These are phyloP conservation scores for Paraurostyla sp. DNA, from an alignment of 73 alveolate species.

Conservation along the genomic window DNA sequence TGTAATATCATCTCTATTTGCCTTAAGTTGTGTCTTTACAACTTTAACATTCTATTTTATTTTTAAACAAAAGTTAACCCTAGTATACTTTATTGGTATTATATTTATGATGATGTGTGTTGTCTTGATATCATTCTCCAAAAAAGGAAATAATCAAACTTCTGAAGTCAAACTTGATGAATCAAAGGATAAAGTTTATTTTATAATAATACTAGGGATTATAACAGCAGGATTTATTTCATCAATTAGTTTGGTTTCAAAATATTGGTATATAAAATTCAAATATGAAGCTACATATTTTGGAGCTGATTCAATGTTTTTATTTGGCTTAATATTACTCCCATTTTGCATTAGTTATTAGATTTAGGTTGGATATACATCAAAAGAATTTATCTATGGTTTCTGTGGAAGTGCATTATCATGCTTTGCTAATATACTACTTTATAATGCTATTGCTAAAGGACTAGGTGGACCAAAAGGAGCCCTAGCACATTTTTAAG, in stretches of 20 bases:
- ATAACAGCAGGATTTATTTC: neutral
- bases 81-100: neutral
- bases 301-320: neutral
- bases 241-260: neutral
- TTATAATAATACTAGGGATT: neutral
- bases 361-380: neutral
- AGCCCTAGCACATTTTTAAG: neutral
- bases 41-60: neutral
- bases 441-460: neutral
- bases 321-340: neutral
- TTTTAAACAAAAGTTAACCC: neutral
- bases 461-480: constrained; percentile 2
- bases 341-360: neutral
- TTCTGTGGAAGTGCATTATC: neutral
- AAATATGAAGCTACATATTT: neutral
- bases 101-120: neutral
- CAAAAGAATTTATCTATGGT: neutral
- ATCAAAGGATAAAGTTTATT: too few relatives aligned
- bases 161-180: neutral
- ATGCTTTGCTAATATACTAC: neutral
- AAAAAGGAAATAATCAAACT: neutral
- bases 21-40: neutral
- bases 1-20: neutral
- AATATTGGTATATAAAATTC: neutral
- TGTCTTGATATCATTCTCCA: neutral